Conservation (phyloP, 78 protist species). For the Guillardia theta region DNA sequence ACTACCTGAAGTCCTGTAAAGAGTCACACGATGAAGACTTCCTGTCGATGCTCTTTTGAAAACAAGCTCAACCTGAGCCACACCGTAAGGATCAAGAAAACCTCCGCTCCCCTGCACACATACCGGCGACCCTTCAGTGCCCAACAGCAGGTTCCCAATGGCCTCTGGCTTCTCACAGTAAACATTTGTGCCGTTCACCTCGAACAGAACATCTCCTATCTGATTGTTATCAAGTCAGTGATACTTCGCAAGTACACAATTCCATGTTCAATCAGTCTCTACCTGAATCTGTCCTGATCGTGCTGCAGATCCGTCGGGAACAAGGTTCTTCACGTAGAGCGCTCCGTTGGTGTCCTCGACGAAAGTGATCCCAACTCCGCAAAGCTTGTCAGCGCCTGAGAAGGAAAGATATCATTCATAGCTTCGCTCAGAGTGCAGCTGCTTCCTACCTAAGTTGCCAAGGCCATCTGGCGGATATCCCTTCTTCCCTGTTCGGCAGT, state of each 20-base stretch:
- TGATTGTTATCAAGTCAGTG: neutral
- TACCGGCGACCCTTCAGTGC: neutral
- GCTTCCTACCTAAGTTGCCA: neutral
- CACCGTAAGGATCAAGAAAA: neutral
- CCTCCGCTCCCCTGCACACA: neutral
- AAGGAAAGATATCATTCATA: neutral
- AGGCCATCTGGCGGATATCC: neutral
- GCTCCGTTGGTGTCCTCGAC: constrained; percentile 26
- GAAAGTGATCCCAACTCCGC: constrained; percentile 20
- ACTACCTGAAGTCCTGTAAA: neutral
- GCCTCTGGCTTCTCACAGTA: neutral
- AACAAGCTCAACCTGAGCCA: neutral
- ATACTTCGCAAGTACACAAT: neutral
- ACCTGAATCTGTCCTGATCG: constrained; percentile 1
- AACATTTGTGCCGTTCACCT: neutral
- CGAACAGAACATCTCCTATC: neutral
- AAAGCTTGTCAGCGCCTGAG: neutral
- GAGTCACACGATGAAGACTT: neutral
- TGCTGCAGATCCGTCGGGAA: constrained; percentile 9
- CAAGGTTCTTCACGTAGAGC: neutral
- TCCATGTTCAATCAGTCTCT: neutral
- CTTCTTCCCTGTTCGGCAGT: neutral
- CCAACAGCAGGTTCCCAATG: neutral
- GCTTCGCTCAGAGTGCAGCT: neutral
- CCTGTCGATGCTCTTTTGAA: neutral